These are phyloP conservation scores for Termitomyces sp. DNA, from an alignment of 768 basidiomycete species.

Conservation along the genomic window DNA sequence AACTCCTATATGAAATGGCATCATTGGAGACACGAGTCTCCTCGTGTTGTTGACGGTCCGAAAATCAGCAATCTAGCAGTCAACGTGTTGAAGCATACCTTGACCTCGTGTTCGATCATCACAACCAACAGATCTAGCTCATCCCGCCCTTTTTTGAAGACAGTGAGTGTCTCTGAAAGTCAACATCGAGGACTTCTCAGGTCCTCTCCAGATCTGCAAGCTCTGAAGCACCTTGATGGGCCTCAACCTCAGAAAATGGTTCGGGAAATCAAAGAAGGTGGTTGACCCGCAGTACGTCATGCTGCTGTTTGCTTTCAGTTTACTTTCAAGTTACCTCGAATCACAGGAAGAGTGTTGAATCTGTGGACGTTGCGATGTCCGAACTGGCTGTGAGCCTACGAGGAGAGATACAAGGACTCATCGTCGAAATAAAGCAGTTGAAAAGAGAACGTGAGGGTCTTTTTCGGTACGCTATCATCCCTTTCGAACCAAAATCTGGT, in stretches of 20 bases:
- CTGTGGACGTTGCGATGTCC: constrained; percentile 6
- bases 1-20: background rate
- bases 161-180: background rate
- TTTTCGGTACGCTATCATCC: constrained; percentile 5
- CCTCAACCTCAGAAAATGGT: constrained; percentile 5
- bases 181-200: background rate
- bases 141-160: background rate
- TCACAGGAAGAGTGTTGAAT: background rate
- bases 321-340: background rate
- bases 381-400: constrained; percentile 7
- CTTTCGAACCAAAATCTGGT: background rate
- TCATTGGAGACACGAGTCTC: background rate
- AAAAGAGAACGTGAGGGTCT: constrained; percentile 8
- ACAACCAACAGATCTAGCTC: background rate
- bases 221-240: background rate
- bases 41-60: constrained; percentile 4
- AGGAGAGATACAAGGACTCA: constrained; percentile 7
- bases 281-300: constrained; percentile 6
- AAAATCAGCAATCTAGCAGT: background rate
- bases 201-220: background rate
- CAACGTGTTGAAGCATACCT: constrained; percentile 3
- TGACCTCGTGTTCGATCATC: constrained; percentile 5
- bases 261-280: constrained; percentile 4
- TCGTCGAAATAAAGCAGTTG: constrained; percentile 6
- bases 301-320: background rate